Evolutionary conservation across 2,329 filamentous ascomycete species (phyloP), one percentile per base, ranked within the genome.

Genomic region (Aureobasidium sp.): DNA sequence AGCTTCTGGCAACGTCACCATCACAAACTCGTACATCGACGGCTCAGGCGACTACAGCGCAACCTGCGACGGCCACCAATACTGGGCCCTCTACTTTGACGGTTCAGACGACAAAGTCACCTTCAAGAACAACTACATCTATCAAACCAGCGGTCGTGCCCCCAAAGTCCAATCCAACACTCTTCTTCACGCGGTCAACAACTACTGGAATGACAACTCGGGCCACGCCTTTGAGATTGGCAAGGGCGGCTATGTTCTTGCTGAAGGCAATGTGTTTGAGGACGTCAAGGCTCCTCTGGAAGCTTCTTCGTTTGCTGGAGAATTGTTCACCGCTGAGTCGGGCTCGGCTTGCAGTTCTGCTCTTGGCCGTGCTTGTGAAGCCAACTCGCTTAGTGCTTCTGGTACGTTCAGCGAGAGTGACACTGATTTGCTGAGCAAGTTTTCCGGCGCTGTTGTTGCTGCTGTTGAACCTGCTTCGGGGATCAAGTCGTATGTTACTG

Each of bases 1-100:
- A 2, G 78, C 81, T 54, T 79, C 77, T 67, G 78, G 77, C 70
- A 80, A 80, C 45, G 79, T 86, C 19, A 84, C 82, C 35, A 79
- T 86, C 69, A 82, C 82, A 65, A 85, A 85, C 78, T 76, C 69
- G 72, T 80, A 83, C 69, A 80, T 86, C 66, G 79, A 86, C 68
- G 84, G 84, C 48, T 69, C 70, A 24, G 78, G 77, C 37, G 70
- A 73, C 19, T 85, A 77, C 74, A 84, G 81, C 17, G 78, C 83
- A 2, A 81, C 78, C 50, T 86, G 83, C 72, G 76, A 85, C 68
- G 77, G 75, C 45, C 77, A 82, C 71, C 81, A 84, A 72, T 85
- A 85, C 78, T 85, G 83, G 81, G 78, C 73, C 29, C 71, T 84
- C 65, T 84, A 82, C 74, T 76, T 85, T 47, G 78, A 76, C 45